Percentiles rank a stretch among this genome's conserved stretches.
phyloP scores from a whole-genome alignment of 2,329 filamentous ascomycete genomes.

The Alternaria gansuensis region DNA sequence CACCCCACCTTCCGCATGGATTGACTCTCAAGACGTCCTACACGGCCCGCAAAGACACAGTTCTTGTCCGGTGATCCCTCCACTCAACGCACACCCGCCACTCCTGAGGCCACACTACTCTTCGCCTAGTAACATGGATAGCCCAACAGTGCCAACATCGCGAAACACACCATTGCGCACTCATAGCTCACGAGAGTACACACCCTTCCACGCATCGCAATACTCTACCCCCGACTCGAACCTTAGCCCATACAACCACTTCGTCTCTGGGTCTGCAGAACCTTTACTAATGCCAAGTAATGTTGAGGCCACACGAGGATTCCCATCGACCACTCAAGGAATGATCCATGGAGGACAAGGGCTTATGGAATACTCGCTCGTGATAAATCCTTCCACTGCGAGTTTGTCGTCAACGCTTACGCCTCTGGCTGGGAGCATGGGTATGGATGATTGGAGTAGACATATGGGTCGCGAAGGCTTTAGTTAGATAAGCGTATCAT shows the following conservation, averaged over 20 bases:
- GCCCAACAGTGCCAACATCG: not conserved
- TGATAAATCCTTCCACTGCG: not conserved
- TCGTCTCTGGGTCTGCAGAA: not conserved
- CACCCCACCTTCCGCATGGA: not conserved
- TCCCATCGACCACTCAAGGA: not conserved
- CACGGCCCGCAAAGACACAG: constrained; percentile 22
- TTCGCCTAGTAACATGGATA: constrained; percentile 13
- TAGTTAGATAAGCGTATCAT: not conserved
- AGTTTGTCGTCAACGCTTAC: not conserved
- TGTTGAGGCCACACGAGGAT: not conserved
- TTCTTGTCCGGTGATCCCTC: constrained; percentile 34
- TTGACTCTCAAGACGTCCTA: not conserved
- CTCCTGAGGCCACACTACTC: constrained; percentile 24
- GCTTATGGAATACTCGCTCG: not conserved
- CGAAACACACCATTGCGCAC: not conserved
- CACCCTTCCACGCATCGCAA: not conserved
- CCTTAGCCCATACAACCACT: no score
- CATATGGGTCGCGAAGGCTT: not conserved
- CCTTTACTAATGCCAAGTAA: not conserved
- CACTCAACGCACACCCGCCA: constrained; percentile 15
- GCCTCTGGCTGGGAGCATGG: not conserved
- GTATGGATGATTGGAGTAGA: constrained; percentile 8
- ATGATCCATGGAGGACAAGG: not conserved
- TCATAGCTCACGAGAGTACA: not conserved
- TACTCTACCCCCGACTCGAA: not conserved